Conservation (phyloP, 2,329 filamentous ascomycete genomes). For the Cadophora sp. region DNA sequence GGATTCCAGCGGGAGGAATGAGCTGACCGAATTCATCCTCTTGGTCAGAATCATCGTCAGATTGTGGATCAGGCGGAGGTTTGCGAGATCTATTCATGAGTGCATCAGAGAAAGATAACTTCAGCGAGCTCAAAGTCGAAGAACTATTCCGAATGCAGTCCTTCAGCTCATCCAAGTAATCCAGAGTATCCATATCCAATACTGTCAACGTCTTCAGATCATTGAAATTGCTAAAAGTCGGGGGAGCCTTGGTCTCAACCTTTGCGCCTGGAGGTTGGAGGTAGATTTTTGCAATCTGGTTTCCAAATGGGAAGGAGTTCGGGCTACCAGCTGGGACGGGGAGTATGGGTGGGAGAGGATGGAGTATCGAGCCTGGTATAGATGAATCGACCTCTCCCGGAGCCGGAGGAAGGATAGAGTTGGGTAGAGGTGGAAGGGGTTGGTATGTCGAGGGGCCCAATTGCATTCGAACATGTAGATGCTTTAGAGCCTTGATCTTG, state of each 20-base stretch:
- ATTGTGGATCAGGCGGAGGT: constrained; percentile 48
- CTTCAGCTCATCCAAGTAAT: constrained; percentile 62
- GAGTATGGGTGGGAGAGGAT: constrained; percentile 11
- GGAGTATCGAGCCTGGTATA: not conserved
- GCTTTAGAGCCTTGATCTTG: constrained; percentile 57
- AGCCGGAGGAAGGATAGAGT: constrained; percentile 15
- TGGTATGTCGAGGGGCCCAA: constrained; percentile 62
- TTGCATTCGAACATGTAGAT: constrained; percentile 65
- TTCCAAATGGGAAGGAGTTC: constrained; percentile 22
- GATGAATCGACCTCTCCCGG: not conserved
- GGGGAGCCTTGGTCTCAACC: constrained; percentile 33
- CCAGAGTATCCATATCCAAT: constrained; percentile 66
- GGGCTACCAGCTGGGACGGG: constrained; percentile 3
- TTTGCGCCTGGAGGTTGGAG: constrained; percentile 14
- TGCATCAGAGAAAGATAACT: constrained; percentile 63
- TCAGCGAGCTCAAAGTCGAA: constrained; percentile 59
- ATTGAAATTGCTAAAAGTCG: constrained; percentile 64
- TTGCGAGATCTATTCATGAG: constrained; percentile 57
- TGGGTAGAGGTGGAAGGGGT: constrained; percentile 47
- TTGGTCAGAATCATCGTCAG: constrained; percentile 58
- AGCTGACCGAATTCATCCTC: constrained; percentile 62
- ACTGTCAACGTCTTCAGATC: constrained; percentile 60
- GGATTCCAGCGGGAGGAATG: constrained; percentile 37
- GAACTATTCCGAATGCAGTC: constrained; percentile 61
- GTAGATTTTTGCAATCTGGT: constrained; percentile 25